Evolutionary conservation across 352 stramenopile species (phyloP), one percentile per base, ranked within the genome.

Genomic region (Globisporangium mamillatum): DNA sequence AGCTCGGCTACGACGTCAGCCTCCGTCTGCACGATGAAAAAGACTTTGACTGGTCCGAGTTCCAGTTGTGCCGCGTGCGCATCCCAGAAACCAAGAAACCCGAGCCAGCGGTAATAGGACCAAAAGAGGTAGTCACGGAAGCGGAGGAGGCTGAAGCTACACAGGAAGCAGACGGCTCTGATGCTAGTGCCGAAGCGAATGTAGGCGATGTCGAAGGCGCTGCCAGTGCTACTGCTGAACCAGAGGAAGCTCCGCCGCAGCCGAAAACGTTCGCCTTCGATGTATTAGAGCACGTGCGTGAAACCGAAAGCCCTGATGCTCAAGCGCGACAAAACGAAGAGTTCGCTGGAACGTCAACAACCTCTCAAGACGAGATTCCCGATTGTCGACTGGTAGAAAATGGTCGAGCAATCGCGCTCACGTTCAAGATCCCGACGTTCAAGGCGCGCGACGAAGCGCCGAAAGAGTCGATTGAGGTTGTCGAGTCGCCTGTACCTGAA

Each of bases 31-130:
- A 91, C 32, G 82, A 84, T 41, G 74, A 73, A 2, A 73, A 76
- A 24, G 78, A 89, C 34, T 75, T 83, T 25, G 71, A 85, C 38
- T 93, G 84, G 84, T 69, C 66, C 20, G 81, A 88, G 54, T 72
- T 75, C 14, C 73, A 82, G 60, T 67, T 80, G 12, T 93, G 82
- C 29, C 75, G 75, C 18, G 57, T 91, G 7, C 60, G 72, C 8
- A 67, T 90, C 25, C 82, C 82, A 44, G 74, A 75, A 22, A 46
- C 65, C 34, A 64, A 34, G 27, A 32, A 56, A 60, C 2, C 56
- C 41, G 34, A 65, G 1, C 32, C 67, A 8, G 38, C 25, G 14
- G 18, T 58, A 8, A 22, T 44, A n/a, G n/a, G 55, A 18, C 12
- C 36, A 27, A 36, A 50, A 18, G 54, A 60, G 48, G 62, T 25